Percentiles rank a stretch among this genome's conserved stretches.
These are phyloP conservation scores for Epichloe hybrida DNA, from an alignment of 2,329 filamentous ascomycete species.

Conservation along the genomic window DNA sequence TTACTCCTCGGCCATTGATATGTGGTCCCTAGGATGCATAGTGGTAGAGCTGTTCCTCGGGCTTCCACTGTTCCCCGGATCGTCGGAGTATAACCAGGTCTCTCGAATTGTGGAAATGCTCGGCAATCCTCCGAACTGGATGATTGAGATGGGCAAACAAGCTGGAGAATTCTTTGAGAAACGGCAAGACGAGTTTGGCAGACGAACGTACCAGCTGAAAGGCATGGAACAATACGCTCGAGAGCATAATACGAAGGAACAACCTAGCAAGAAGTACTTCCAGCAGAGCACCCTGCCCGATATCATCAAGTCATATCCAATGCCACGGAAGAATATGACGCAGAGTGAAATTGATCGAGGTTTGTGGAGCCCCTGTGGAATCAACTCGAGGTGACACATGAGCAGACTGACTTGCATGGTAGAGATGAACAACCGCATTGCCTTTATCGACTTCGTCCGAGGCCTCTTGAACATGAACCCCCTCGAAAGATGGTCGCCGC, in stretches of 20 bases:
- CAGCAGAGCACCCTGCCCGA: slow-evolving; percentile 86
- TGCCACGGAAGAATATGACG: slow-evolving; percentile 99
- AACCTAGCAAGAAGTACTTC: slow-evolving; percentile 99
- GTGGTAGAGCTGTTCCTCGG: slow-evolving; percentile 95
- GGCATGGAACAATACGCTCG: slow-evolving; percentile 96
- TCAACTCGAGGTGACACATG: no score
- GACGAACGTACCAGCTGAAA: slow-evolving; percentile 83
- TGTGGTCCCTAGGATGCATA: slow-evolving; percentile 98
- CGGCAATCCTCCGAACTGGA: slow-evolving; percentile 91
- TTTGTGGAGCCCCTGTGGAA: slow-evolving; percentile 21
- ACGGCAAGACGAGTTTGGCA: slow-evolving; percentile 75
- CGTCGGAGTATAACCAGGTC: slow-evolving; percentile 97
- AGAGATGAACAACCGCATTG: slow-evolving; percentile 98
- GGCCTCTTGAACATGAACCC: slow-evolving; percentile 90
- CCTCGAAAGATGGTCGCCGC: slow-evolving; percentile 91
- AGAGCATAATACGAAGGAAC: slow-evolving; percentile 92
- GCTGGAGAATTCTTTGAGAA: slow-evolving; percentile 97
- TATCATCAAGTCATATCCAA: slow-evolving; percentile 94
- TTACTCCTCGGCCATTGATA: slow-evolving; percentile 97
- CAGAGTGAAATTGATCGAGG: slow-evolving; percentile 90
- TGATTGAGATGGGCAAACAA: slow-evolving; percentile 98
- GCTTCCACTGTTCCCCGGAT: slow-evolving; percentile 86
- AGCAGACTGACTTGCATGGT: slow-evolving; percentile 5
- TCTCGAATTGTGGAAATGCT: slow-evolving; percentile 97
- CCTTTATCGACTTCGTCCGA: slow-evolving; percentile 96